Conservation (phyloP, 495 filamentous ascomycete genomes). For the Polyplosphaeria fusca region DNA sequence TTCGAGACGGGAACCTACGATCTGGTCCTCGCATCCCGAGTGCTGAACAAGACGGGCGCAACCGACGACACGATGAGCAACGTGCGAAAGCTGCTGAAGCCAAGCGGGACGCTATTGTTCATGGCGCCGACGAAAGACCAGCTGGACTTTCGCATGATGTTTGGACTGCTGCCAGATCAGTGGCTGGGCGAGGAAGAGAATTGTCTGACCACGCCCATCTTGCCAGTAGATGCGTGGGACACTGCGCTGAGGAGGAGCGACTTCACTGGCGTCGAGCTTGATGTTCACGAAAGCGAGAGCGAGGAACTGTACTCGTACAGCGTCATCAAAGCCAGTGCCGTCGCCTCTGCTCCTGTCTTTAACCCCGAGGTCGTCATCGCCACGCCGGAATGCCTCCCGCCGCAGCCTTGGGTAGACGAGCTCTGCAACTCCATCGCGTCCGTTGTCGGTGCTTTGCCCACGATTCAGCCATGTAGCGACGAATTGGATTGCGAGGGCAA, state of each 20-base stretch:
- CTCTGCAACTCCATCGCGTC: neutral
- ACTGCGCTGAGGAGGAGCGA: neutral
- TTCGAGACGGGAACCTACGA: constrained; percentile 27
- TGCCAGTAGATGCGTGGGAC: neutral
- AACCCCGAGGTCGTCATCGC: neutral
- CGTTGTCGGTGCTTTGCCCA: neutral
- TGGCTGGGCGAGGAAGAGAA: constrained; percentile 13
- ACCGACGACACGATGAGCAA: constrained; percentile 17
- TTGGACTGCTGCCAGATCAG: constrained; percentile 9
- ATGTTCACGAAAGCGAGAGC: constrained; percentile 1
- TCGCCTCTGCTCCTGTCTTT: neutral
- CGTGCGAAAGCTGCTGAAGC: constrained; percentile 21
- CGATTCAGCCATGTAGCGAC: neutral
- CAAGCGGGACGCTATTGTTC: constrained; percentile 26
- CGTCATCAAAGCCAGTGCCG: neutral
- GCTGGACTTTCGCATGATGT: neutral
- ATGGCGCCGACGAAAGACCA: constrained; percentile 13
- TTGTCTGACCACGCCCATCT: neutral
- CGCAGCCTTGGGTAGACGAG: neutral
- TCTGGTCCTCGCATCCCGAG: constrained; percentile 24
- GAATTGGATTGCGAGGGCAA: neutral
- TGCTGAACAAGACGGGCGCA: constrained; percentile 24
- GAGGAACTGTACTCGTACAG: neutral
- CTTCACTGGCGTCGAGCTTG: constrained; percentile 3
- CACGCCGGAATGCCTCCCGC: neutral